Conservation (phyloP, 768 basidiomycete species). For the Mycena pura region DNA sequence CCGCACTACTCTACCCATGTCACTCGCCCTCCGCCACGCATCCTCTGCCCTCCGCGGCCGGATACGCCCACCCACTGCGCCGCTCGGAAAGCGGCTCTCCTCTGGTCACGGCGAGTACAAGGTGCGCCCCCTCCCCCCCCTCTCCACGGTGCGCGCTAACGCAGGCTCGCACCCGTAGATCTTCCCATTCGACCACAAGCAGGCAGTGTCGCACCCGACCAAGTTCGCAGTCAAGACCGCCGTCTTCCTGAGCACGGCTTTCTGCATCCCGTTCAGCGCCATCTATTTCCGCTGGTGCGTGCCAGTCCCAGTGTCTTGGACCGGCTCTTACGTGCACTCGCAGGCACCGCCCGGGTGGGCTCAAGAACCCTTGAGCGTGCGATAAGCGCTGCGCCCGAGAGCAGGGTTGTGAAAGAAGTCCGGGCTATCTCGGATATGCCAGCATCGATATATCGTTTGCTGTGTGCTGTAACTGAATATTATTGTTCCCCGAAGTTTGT, state of each 20-base stretch:
- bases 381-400: background rate
- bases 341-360: slow-evolving; percentile 21
- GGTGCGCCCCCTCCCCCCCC: background rate
- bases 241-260: slow-evolving; percentile 22
- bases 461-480: too few relatives aligned
- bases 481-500: too few relatives aligned
- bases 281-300: slow-evolving; percentile 28
- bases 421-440: background rate
- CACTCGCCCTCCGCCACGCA: slow-evolving; percentile 20
- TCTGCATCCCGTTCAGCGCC: slow-evolving; percentile 24
- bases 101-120: slow-evolving; percentile 26
- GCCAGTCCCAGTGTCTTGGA: background rate
- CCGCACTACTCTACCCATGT: background rate
- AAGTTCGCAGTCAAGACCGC: slow-evolving; percentile 16
- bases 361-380: slow-evolving; percentile 25
- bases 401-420: too few relatives aligned
- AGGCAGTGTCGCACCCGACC: slow-evolving; percentile 13
- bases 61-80: slow-evolving; percentile 7
- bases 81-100: slow-evolving; percentile 21
- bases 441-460: background rate
- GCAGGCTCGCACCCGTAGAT: slow-evolving; percentile 2
- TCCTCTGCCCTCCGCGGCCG: slow-evolving; percentile 20
- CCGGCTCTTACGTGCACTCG: background rate
- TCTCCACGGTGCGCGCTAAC: background rate
- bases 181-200: slow-evolving; percentile 23